These are phyloP conservation scores for Pachyrhizus erosus DNA, from an alignment of 306 rosid species.

Conservation along the genomic window DNA sequence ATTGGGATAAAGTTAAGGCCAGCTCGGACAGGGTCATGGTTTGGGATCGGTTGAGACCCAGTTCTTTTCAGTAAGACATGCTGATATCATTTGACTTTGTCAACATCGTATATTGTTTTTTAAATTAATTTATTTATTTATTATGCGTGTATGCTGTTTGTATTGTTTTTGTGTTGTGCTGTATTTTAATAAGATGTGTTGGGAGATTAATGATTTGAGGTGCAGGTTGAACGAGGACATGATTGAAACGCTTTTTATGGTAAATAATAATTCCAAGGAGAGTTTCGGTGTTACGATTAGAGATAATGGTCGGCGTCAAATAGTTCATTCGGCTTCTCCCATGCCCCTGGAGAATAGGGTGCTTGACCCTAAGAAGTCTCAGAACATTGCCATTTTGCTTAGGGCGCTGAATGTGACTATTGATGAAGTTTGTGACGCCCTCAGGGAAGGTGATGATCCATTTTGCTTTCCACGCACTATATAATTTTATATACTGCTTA, in stretches of 20 bases:
- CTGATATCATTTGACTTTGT: background rate
- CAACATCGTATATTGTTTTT: background rate
- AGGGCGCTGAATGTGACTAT: constrained; percentile 85
- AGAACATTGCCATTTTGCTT: constrained; percentile 86
- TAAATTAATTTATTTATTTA: no score
- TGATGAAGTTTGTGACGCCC: constrained; percentile 91
- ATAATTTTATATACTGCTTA: background rate
- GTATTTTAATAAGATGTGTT: no score
- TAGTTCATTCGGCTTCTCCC: constrained; percentile 47
- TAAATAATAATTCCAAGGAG: constrained; percentile 61
- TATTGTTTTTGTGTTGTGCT: background rate
- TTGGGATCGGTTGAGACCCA: constrained; percentile 90
- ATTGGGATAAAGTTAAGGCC: constrained; percentile 89
- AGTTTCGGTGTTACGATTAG: constrained; percentile 50
- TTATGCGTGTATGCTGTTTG: background rate
- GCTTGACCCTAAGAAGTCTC: constrained; percentile 90
- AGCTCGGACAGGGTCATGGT: constrained; percentile 86
- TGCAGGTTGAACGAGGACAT: constrained; percentile 94
- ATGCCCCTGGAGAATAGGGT: constrained; percentile 68
- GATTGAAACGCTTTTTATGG: constrained; percentile 87
- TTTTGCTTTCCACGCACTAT: background rate
- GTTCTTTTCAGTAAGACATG: constrained; percentile 82
- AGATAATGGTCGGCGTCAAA: constrained; percentile 59
- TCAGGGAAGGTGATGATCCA: constrained; percentile 68
- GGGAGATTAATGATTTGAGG: background rate